Conservation (phyloP, 768 basidiomycete genomes). For the Suillus lakei region DNA sequence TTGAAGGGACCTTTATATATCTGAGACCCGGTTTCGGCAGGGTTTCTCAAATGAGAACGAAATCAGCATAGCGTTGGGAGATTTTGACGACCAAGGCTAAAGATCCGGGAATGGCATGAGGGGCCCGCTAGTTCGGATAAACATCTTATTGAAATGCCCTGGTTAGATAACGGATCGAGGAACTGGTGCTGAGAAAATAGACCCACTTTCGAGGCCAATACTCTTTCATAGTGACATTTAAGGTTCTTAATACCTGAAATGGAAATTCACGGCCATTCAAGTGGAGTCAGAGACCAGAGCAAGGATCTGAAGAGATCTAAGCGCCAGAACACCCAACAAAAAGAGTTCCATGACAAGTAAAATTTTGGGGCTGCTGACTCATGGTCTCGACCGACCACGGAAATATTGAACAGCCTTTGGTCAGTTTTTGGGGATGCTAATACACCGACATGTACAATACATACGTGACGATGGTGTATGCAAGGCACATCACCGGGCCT, state of each 20-base stretch:
- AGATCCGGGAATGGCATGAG: conserved; percentile 52
- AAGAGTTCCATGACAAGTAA: too few species aligned
- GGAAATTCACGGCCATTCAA: conserved; percentile 53
- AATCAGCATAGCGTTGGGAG: conserved; percentile 16
- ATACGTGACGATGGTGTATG: too few species aligned
- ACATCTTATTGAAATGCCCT: conserved; percentile 37
- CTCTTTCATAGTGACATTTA: conserved; percentile 20
- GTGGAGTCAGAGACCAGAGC: conserved; percentile 46
- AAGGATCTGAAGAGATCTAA: conserved; percentile 22
- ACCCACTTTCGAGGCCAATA: conserved; percentile 15
- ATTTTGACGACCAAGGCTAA: conserved; percentile 34
- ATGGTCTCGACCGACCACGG: neutral
- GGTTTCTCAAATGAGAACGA: conserved; percentile 25
- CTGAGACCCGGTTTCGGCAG: conserved; percentile 31
- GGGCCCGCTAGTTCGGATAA: conserved; percentile 30
- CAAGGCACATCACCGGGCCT: too few species aligned
- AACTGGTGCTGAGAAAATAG: conserved; percentile 21
- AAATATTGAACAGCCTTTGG: too few species aligned
- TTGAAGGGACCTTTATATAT: conserved; percentile 39
- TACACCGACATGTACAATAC: too few species aligned
- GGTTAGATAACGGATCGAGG: conserved; percentile 35
- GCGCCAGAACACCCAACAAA: conserved; percentile 18
- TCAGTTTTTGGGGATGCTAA: too few species aligned
- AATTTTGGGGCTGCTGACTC: too few species aligned
- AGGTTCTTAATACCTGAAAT: conserved; percentile 40